A percentile compares a stretch with the other conserved stretches of the same genome.
phyloP scores from a whole-genome alignment of 1,139 yeast species.

The Pichia sp. region DNA sequence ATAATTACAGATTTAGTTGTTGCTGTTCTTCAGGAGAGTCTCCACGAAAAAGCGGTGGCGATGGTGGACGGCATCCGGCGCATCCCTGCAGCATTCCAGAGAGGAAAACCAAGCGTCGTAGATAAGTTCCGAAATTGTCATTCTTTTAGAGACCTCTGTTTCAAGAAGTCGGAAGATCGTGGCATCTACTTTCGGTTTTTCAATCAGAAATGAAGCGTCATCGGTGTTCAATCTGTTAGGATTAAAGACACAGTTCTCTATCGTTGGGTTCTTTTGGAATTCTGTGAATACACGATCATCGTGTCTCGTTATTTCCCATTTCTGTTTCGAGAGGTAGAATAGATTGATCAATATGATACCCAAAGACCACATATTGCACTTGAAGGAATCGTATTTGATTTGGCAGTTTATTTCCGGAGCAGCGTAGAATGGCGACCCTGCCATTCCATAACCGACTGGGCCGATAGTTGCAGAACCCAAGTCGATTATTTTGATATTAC shows the following conservation, averaged over 20 bases:
- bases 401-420: conserved; percentile 47
- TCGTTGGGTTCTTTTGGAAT: conserved; percentile 1
- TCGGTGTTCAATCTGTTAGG: too few species aligned
- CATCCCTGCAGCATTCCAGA: conserved; percentile 1
- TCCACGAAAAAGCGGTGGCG: neutral
- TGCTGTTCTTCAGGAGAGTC: too few species aligned
- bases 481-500: conserved; percentile 52
- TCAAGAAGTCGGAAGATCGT: conserved; percentile 7
- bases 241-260: conserved; percentile 4
- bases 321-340: conserved; percentile 24
- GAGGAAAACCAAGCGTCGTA: conserved; percentile 1
- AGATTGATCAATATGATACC: conserved; percentile 43
- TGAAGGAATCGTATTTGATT: conserved; percentile 41
- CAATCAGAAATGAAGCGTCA: too few species aligned
- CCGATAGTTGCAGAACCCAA: conserved; percentile 45
- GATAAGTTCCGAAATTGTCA: neutral
- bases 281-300: conserved; percentile 3
- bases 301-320: conserved; percentile 33
- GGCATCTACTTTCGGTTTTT: conserved; percentile 2
- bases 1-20: too few species aligned
- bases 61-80: neutral
- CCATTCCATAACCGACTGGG: conserved; percentile 39
- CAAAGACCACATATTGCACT: conserved; percentile 50
- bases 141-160: conserved; percentile 1
- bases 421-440: conserved; percentile 45